A percentile compares a stretch with the other conserved stretches of the same genome.
Conservation (phyloP, 495 filamentous ascomycete species). For the Sordaria brevicollis region DNA sequence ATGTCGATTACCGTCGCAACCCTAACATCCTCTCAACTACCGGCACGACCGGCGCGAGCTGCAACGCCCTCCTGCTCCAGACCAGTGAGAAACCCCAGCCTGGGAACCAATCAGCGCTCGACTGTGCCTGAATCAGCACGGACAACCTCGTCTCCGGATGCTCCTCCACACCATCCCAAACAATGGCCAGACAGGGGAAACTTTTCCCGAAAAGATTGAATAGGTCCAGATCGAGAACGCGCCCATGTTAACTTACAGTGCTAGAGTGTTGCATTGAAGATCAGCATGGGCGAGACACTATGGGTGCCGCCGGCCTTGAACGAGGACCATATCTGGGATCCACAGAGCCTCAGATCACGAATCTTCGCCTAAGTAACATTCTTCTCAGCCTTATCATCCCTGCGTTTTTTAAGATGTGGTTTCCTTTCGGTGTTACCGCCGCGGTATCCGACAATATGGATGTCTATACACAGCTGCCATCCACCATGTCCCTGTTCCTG, state of each 20-base stretch:
- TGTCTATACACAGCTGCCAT: neutral
- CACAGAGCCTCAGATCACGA: neutral
- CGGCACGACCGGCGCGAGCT: neutral
- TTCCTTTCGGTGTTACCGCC: neutral
- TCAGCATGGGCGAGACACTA: neutral
- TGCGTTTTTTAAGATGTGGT: neutral
- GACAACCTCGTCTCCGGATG: neutral
- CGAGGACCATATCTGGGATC: neutral
- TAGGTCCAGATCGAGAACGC: neutral
- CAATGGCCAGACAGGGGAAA: neutral
- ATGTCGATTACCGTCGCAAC: neutral
- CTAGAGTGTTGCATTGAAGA: neutral
- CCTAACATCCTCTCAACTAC: neutral
- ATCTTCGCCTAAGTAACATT: neutral
- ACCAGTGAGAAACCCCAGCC: no score
- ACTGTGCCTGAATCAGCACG: neutral
- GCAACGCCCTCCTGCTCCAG: neutral
- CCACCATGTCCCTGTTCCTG: neutral
- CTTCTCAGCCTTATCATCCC: neutral
- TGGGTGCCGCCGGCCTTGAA: neutral
- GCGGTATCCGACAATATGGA: neutral
- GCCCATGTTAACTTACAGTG: no score
- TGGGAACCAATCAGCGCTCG: neutral
- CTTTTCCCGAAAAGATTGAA: neutral
- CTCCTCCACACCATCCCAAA: neutral